Percentiles rank a stretch among this genome's conserved stretches.
phyloP scores from a whole-genome alignment of 345 rosid species.

The Cardiospermum halicacabum region DNA sequence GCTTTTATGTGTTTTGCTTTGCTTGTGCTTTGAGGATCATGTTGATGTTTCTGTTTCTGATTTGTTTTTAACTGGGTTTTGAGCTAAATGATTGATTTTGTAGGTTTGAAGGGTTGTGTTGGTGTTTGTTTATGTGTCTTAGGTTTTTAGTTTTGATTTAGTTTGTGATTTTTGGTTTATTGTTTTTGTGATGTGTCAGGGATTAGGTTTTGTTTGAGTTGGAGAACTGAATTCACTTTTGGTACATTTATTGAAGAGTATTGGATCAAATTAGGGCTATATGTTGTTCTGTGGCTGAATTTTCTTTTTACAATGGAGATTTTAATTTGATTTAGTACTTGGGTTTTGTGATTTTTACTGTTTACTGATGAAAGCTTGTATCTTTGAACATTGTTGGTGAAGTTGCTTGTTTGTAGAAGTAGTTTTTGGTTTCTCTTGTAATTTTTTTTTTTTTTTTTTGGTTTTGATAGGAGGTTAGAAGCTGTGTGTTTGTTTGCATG shows the following conservation, averaged over 20 bases:
- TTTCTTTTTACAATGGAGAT: not conserved
- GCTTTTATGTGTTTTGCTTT: slow-evolving; percentile 10
- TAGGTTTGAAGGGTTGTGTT: slow-evolving; percentile 13
- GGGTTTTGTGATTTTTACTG: not conserved
- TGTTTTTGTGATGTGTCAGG: not conserved
- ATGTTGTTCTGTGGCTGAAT: slow-evolving; percentile 14
- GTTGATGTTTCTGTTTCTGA: slow-evolving; percentile 8
- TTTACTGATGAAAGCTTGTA: slow-evolving; percentile 12
- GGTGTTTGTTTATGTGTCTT: slow-evolving; percentile 27
- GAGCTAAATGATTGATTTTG: slow-evolving; percentile 19
- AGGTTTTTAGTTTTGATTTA: not conserved
- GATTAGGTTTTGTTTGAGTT: slow-evolving; percentile 7
- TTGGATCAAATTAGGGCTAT: not conserved
- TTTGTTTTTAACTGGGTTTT: slow-evolving; percentile 19
- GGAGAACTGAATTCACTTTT: not conserved
- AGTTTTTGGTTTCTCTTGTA: not conserved
- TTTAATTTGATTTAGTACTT: not conserved
- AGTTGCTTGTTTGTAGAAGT: not conserved
- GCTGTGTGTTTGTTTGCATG: not conserved
- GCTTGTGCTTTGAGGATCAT: slow-evolving; percentile 10
- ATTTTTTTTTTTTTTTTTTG: slow-evolving; percentile 4
- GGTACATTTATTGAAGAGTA: not conserved
- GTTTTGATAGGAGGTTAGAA: slow-evolving; percentile 14
- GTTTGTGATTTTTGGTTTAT: not conserved
- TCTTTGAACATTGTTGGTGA: slow-evolving; percentile 3